Conservation (phyloP, 805 yeast species). For the Kuraishia ogatae region DNA sequence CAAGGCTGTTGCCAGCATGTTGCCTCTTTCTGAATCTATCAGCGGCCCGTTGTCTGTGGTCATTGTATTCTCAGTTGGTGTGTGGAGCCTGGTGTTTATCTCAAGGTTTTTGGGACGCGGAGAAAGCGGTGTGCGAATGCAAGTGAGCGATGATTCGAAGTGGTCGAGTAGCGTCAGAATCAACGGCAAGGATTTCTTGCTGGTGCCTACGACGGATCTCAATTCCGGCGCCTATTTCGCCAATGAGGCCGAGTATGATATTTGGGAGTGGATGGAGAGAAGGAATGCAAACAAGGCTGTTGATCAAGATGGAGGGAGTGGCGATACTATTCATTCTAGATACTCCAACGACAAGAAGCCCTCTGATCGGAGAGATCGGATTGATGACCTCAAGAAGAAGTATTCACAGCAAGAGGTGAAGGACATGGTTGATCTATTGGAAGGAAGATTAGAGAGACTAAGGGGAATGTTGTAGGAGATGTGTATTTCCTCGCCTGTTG, state of each 20-base stretch:
- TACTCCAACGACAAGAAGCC: too few relatives aligned
- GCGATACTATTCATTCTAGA: too few relatives aligned
- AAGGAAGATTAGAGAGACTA: neutral
- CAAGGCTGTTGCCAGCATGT: constrained; percentile 15
- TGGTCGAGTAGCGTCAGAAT: constrained; percentile 9
- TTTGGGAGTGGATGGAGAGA: constrained; percentile 67
- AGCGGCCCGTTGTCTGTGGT: constrained; percentile 8
- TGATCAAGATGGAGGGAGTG: neutral
- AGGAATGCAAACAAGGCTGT: constrained; percentile 15
- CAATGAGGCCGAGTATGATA: constrained; percentile 42
- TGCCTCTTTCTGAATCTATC: constrained; percentile 5
- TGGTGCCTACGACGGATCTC: constrained; percentile 27
- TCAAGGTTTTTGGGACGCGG: constrained; percentile 2
- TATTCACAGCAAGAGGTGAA: neutral
- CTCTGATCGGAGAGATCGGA: neutral
- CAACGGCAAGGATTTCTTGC: constrained; percentile 27
- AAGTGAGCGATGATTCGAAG: constrained; percentile 3
- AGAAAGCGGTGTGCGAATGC: constrained; percentile 1
- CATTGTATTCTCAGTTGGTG: constrained; percentile 7
- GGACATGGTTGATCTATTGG: neutral
- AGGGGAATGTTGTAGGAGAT: neutral
- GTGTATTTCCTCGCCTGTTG: too few relatives aligned
- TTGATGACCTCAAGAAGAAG: neutral
- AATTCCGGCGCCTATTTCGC: constrained; percentile 18
- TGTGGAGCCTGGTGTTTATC: constrained; percentile 7